These are phyloP conservation scores for Amoebophrya sp. DNA, from an alignment of 169 alveolate species.

Conservation along the genomic window DNA sequence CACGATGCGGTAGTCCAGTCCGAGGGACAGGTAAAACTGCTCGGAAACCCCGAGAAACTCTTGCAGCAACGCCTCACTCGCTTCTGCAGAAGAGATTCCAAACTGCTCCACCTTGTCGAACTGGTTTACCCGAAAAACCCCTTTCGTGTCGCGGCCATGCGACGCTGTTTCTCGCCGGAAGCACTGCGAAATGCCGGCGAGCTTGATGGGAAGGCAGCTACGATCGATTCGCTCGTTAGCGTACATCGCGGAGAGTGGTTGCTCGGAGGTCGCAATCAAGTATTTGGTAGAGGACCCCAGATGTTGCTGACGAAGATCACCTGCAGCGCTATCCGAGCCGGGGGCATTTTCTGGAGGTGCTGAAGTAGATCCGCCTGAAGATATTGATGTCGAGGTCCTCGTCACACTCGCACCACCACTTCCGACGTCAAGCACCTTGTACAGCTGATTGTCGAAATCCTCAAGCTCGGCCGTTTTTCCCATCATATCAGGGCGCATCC, in stretches of 20 bases:
- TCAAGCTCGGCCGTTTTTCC: constrained; percentile 85
- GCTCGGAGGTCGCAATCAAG: constrained; percentile 94
- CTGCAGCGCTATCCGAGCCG: constrained; percentile 35
- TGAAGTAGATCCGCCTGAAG: too few relatives aligned
- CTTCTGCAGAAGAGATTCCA: constrained; percentile 60
- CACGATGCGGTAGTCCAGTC: constrained; percentile 83
- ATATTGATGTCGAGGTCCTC: too few relatives aligned
- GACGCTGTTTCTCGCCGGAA: constrained; percentile 97
- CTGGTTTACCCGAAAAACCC: constrained; percentile 91
- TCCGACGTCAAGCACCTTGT: constrained; percentile 45
- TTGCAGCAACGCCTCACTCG: neutral
- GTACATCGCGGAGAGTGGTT: constrained; percentile 88
- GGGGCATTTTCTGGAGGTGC: neutral
- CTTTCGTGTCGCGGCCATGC: constrained; percentile 94
- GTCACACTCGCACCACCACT: neutral
- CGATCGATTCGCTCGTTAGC: constrained; percentile 61
- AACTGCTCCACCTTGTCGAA: constrained; percentile 93
- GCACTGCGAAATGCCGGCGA: constrained; percentile 86
- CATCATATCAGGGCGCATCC: constrained; percentile 77
- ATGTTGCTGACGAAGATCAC: too few relatives aligned
- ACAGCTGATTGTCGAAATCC: constrained; percentile 88
- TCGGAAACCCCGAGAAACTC: constrained; percentile 24
- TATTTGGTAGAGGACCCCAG: too few relatives aligned
- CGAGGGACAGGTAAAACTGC: constrained; percentile 76
- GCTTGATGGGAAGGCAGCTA: constrained; percentile 43